phyloP scores from a whole-genome alignment of 2,329 filamentous ascomycete species.

The Hypoxylon sp. region DNA sequence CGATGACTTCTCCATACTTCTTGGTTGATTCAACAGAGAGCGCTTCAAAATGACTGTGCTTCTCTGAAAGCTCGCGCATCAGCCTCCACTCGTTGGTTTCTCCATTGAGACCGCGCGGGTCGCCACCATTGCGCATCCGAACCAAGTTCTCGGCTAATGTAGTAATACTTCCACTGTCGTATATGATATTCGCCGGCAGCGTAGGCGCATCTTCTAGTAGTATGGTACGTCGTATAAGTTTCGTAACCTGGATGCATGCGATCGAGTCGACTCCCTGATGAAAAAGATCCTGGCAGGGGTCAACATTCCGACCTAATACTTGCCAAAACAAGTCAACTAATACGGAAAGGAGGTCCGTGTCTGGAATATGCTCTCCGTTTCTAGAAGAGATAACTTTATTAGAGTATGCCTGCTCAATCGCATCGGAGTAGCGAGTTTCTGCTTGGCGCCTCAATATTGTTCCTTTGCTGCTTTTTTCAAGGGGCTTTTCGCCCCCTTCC shows the following conservation, averaged over 20 bases:
- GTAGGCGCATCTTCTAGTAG: conserved; percentile 13
- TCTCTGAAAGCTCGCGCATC: conserved; percentile 43
- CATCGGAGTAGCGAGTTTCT: conserved; percentile 56
- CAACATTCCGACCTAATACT: conserved; percentile 42
- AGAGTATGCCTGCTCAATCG: conserved; percentile 58
- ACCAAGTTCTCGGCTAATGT: conserved; percentile 39
- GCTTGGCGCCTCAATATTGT: conserved; percentile 62
- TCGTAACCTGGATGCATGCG: conserved; percentile 61
- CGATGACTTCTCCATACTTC: conserved; percentile 29
- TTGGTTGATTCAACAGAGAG: neutral
- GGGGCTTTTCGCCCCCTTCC: conserved; percentile 37
- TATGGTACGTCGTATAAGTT: conserved; percentile 42
- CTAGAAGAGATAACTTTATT: conserved; percentile 8
- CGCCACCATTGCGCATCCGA: conserved; percentile 3
- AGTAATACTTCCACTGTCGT: conserved; percentile 65
- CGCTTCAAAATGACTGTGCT: conserved; percentile 39
- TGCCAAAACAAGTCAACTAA: conserved; percentile 48
- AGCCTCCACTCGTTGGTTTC: conserved; percentile 31
- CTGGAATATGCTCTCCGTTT: conserved; percentile 34
- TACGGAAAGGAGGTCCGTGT: conserved; percentile 48
- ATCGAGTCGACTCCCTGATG: conserved; percentile 68
- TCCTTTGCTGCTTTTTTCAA: conserved; percentile 71
- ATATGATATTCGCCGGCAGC: conserved; percentile 66
- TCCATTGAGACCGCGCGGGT: neutral
- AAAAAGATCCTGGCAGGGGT: conserved; percentile 61